Percentiles rank a stretch among this genome's conserved stretches.
Conservation (phyloP, 768 basidiomycete genomes). For the Cystofilobasidium bisporidii region DNA sequence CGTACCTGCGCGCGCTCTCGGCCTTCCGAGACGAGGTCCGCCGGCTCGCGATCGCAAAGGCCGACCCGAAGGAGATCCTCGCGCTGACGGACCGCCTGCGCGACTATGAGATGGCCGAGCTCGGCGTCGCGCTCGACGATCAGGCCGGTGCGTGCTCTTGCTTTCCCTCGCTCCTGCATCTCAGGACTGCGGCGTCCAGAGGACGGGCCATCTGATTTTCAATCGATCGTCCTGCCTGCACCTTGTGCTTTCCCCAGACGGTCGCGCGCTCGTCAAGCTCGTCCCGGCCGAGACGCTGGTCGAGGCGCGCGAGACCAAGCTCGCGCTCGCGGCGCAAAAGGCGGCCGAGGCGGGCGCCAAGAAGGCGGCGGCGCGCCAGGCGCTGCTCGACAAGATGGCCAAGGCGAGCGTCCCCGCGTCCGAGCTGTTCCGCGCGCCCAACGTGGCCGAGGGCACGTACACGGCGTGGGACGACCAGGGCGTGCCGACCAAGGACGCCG, state of each 20-base stretch:
- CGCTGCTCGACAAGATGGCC: constrained; percentile 59
- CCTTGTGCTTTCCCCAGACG: no score
- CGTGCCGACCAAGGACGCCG: constrained; percentile 69
- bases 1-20: constrained; percentile 73
- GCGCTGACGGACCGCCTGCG: constrained; percentile 79
- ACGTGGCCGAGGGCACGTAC: constrained; percentile 62
- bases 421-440: constrained; percentile 75
- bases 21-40: constrained; percentile 87
- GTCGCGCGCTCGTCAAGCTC: constrained; percentile 88
- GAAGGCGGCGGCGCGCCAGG: constrained; percentile 37
- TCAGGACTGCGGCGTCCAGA: no score
- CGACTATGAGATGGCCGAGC: constrained; percentile 78
- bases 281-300: constrained; percentile 72
- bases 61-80: constrained; percentile 67
- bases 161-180: no score
- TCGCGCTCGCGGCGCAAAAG: constrained; percentile 62
- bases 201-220: no score
- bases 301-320: constrained; percentile 79
- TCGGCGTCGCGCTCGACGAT: constrained; percentile 93
- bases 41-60: constrained; percentile 57
- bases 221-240: no score
- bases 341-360: constrained; percentile 43
- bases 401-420: constrained; percentile 64
- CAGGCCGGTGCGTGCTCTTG: constrained; percentile 60
- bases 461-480: constrained; percentile 76